Evolutionary conservation across 2,329 filamentous ascomycete species (phyloP), one percentile per base, ranked within the genome.

Genomic region (Pestalotiopsis sp.): DNA sequence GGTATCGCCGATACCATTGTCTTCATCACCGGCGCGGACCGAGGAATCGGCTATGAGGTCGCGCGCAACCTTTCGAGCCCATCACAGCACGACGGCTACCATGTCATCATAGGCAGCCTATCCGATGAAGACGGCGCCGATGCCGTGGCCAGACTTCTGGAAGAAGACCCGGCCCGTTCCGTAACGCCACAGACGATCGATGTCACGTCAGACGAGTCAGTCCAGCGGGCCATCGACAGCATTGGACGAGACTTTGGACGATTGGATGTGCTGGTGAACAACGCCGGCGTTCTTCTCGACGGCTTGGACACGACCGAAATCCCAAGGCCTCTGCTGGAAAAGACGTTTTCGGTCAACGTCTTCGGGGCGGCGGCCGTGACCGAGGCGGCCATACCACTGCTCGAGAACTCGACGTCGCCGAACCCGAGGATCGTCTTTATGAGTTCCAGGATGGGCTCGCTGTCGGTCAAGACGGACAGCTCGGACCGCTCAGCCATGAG

Each of bases 301-400:
- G 23, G 45, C 13, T 14, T 9, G 27, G 67, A 1, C 56, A 75
- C 36, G 61, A 59, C 31, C 4, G 65, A 70, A 27, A 64, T 71
- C 0, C 72, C 75, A 4, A 76, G 80, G 67, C 77, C 83, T 0
- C 76, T 81, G 0, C 80, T 82, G 70, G 75, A 72, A 11, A 74
- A 78, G 14, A 78, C 78, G 0, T 81, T 85, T 68, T 74, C 77
- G 9, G 77, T 78, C 4, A 86, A 86, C 27, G 74, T 79, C 13
- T 68, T 79, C 4, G 78, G 78, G 13, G 69, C 75, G 4, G 80
- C 74, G 0, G 69, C 69, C 7, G 36, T 82, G 1, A 79, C 75
- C 0, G 73, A 78, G 1, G 72, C 68, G 0, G 68, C 78, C 1
- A 49, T 77, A 2, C 80, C 80, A 0, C 74, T 81, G 11, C 71